Evolutionary conservation across 2,329 filamentous ascomycete species (phyloP), one percentile per base, ranked within the genome.

Genomic region (Cadophora sp.): DNA sequence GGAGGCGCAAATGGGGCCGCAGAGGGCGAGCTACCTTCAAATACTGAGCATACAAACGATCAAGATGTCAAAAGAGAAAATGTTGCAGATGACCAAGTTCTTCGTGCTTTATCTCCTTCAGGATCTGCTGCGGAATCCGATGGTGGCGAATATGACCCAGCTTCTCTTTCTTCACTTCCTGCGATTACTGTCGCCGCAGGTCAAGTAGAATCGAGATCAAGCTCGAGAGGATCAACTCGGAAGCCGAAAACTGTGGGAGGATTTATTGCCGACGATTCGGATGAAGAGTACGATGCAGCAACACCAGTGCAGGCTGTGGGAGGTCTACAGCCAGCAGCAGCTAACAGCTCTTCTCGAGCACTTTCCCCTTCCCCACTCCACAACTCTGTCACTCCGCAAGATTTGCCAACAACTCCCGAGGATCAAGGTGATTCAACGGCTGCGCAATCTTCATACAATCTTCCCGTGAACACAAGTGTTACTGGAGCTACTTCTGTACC

Each of bases 71-170:
- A 77, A 76, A 74, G 76, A 78, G 74, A 78, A 76, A 73, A 72
- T 70, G 70, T 76, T 78, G 72, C 75, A 77, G 77, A 78, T 78
- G 76, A 78, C 71, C 75, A 77, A 77, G 73, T 76, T 74, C 74
- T 77, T 73, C 72, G 77, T 78, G 75, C 75, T 76, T 74, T 77
- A 71, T 77, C 77, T 74, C 74, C 75, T 73, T 76, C 76, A 69
- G 74, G 66, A 69, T 68, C 71, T 75, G 72, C 65, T 74, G 72
- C 70, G 68, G 71, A 72, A 72, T 73, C 75, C 61, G 75, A 76
- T 74, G 75, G 64, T 72, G 77, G 71, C 69, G 74, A 75, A 66
- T 76, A 77, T 77, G 73, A 77, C 63, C 76, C 77, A 70, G 71
- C 75, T 73, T 77, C 75, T 74, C 67, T 75, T 67, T 71, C 74